Evolutionary conservation across 1,284 basidiomycete genomes (phyloP).

Genomic region (Trametes polyzona): DNA sequence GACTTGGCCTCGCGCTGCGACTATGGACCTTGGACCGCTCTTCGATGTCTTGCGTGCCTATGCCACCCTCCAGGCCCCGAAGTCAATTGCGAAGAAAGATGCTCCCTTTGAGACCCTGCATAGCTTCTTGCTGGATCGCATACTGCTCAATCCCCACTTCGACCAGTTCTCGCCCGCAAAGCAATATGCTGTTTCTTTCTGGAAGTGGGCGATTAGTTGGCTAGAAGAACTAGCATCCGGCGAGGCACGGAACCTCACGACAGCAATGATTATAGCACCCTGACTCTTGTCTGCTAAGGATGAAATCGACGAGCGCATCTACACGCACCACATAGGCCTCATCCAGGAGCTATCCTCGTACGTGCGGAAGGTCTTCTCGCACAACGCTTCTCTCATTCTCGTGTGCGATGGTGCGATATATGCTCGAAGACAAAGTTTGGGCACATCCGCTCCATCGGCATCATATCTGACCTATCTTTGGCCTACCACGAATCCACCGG

Average conservation of each 20-base stretch:
- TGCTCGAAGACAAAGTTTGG: slow-evolving; percentile 16
- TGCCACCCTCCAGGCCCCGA: slow-evolving; percentile 54
- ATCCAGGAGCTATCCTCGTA: slow-evolving; percentile 44
- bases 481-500: slow-evolving; percentile 33
- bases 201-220: slow-evolving; percentile 66
- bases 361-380: slow-evolving; percentile 23
- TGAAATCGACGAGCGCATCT: slow-evolving; percentile 68
- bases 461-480: slow-evolving; percentile 74
- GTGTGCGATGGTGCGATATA: background rate
- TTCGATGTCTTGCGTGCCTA: slow-evolving; percentile 56
- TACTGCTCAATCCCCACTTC: slow-evolving; percentile 59
- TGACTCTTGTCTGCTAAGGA: slow-evolving; percentile 35
- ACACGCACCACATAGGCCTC: slow-evolving; percentile 58
- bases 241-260: slow-evolving; percentile 42
- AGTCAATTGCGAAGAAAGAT: slow-evolving; percentile 43
- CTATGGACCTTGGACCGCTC: slow-evolving; percentile 19
- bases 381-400: no score
- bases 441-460: slow-evolving; percentile 41
- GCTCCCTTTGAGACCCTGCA: slow-evolving; percentile 43
- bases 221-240: slow-evolving; percentile 49
- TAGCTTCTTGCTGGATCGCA: slow-evolving; percentile 52
- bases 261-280: background rate
- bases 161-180: slow-evolving; percentile 59
- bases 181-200: slow-evolving; percentile 65
- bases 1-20: background rate